Base-by-base conservation (phyloP, 1,139 yeast species). In the Yarrowia galli region DNA sequence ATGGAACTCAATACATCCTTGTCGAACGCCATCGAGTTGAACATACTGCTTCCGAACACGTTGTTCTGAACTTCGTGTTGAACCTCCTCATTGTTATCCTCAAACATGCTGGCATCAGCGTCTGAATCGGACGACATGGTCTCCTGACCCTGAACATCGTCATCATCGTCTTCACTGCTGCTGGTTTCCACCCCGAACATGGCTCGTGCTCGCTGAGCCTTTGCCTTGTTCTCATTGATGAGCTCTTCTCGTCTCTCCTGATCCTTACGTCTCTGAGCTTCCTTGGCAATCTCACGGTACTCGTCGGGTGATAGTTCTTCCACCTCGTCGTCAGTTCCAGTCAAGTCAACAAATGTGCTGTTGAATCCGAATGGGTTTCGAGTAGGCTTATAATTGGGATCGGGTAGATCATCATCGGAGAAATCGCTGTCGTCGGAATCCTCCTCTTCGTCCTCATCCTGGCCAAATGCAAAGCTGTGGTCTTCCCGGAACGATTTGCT, bases 231-330 rank as follows among this genome's bases (percentile, higher is more conserved):
- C 43, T 53, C 56, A 5, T 51, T 51, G 23, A 49, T 49, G 23
- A 49, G 54, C 23, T 51, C 58, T n/a, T 54, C 61, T 7, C 46
- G 22, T 40, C 61, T 38, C 25, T 54, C 46, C 61, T 58, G 51
- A 7, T 58, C 51, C 51, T 58, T 42, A 8, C 38, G 43, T 20
- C 25, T n/a, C 40, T 58, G 64, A 1, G 64, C 64, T 10, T 43
- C 51, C 12, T 9, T 13, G 5, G 51, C 64, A 32, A 42, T 43
- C 42, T 42, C 64, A 8, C 18, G 18, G 36, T 58, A 58, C 46
- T 58, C 64, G n/a, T 43, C 64, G 9, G 64, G 64, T 15, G 64
- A 58, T 20, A 58, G 10, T 8, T 58, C 64, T 25, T 58, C 51
- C 22, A 58, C 64, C 23, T 58, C 64, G 15, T 58, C 64, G n/a